Percentiles rank a stretch among this genome's conserved stretches.
phyloP scores from a whole-genome alignment of 2,329 filamentous ascomycete species.

The Xylaria digitata region DNA sequence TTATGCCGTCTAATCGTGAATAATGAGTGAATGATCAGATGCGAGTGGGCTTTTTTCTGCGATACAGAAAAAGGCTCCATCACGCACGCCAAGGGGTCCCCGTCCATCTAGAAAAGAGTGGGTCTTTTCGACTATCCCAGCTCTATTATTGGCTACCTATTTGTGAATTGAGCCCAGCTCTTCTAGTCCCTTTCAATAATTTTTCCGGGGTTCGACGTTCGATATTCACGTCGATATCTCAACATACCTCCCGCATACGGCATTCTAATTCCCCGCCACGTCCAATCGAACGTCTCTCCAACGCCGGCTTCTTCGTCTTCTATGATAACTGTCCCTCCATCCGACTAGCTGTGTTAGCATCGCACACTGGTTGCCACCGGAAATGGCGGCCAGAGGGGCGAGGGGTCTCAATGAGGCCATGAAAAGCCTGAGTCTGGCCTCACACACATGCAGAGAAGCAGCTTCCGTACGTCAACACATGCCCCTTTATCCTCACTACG shows the following conservation, averaged over 20 bases:
- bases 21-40: background rate
- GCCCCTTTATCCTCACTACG: background rate
- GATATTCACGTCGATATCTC: background rate
- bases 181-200: constrained; percentile 39
- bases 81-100: constrained; percentile 1
- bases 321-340: background rate
- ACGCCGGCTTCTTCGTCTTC: background rate
- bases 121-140: constrained; percentile 3
- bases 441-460: constrained; percentile 55
- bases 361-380: constrained; percentile 2
- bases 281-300: constrained; percentile 6
- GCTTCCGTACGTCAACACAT: constrained; percentile 45
- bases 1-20: background rate
- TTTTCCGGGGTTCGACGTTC: constrained; percentile 42
- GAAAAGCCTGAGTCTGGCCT: constrained; percentile 60
- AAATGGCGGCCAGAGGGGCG: constrained; percentile 62
- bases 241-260: constrained; percentile 2
- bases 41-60: constrained; percentile 17
- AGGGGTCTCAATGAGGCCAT: constrained; percentile 66
- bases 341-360: background rate
- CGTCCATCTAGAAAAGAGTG: constrained; percentile 10
- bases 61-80: constrained; percentile 18
- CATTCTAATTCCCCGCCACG: background rate
- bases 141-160: constrained; percentile 28
- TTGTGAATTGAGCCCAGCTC: background rate